Evolutionary conservation across 148 eudicot genomes (phyloP).

Genomic region (Rhododendron vialii): DNA sequence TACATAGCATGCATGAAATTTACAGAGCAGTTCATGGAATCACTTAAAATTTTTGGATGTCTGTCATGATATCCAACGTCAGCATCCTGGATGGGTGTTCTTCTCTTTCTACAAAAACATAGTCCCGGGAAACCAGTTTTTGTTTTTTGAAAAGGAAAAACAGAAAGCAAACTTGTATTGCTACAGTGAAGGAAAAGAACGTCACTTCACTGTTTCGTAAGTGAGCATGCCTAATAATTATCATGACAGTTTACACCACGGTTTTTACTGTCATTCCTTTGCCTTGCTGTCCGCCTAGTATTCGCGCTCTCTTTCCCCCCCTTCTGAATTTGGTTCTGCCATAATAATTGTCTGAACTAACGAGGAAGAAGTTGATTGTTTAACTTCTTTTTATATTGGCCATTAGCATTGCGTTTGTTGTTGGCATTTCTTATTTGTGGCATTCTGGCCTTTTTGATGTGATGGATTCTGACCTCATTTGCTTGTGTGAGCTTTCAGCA

Average conservation of each 20-base stretch:
- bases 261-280: neutral
- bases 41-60: neutral
- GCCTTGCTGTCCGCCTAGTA: neutral
- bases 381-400: neutral
- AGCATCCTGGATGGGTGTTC: neutral
- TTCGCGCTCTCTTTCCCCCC: neutral
- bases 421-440: neutral
- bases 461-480: neutral
- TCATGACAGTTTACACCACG: neutral
- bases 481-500: constrained; percentile 46
- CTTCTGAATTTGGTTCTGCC: neutral
- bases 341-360: neutral
- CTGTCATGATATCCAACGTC: neutral
- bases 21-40: neutral
- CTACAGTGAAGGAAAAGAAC: neutral
- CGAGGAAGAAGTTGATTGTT: neutral
- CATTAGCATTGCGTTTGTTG: neutral
- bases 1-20: neutral
- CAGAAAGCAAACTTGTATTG: neutral
- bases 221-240: neutral
- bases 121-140: neutral
- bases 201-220: neutral
- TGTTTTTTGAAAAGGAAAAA: neutral
- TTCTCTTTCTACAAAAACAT: neutral
- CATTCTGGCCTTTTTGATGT: constrained; percentile 1